phyloP scores from a whole-genome alignment of 1,139 yeast species.

The Taiozyma onychis region DNA sequence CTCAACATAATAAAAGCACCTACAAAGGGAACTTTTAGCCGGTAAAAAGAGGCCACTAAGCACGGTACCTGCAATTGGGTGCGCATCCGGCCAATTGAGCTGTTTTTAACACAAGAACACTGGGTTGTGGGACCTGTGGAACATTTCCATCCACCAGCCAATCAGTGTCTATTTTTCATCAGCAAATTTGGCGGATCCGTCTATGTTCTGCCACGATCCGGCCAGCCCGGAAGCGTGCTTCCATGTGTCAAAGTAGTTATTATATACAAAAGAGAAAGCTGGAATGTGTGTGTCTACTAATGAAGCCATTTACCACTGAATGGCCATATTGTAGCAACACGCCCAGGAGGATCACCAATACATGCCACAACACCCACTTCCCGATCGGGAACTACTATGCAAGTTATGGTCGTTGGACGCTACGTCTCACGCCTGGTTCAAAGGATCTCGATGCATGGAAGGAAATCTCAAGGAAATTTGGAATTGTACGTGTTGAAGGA shows the following conservation, averaged over 20 bases:
- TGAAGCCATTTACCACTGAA: too few species aligned
- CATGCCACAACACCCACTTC: background rate
- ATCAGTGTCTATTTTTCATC: background rate
- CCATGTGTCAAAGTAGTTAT: background rate
- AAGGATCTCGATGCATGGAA: background rate
- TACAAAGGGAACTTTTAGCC: background rate
- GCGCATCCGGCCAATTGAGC: too few species aligned
- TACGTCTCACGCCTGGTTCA: background rate
- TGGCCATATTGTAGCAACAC: too few species aligned
- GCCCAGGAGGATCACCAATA: too few species aligned
- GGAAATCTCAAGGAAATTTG: background rate
- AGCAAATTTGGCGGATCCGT: background rate
- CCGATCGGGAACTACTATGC: background rate
- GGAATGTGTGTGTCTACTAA: too few species aligned
- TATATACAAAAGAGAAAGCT: background rate
- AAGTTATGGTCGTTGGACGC: background rate
- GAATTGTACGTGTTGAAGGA: background rate
- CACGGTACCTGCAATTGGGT: background rate
- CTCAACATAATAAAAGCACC: background rate
- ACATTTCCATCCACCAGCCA: background rate
- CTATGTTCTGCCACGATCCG: background rate
- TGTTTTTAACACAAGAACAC: too few species aligned
- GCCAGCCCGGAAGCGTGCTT: background rate
- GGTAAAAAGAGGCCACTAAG: background rate
- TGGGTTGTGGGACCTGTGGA: background rate